Evolutionary conservation across 2,329 filamentous ascomycete genomes (phyloP).

Genomic region (Ascochyta rabiei): DNA sequence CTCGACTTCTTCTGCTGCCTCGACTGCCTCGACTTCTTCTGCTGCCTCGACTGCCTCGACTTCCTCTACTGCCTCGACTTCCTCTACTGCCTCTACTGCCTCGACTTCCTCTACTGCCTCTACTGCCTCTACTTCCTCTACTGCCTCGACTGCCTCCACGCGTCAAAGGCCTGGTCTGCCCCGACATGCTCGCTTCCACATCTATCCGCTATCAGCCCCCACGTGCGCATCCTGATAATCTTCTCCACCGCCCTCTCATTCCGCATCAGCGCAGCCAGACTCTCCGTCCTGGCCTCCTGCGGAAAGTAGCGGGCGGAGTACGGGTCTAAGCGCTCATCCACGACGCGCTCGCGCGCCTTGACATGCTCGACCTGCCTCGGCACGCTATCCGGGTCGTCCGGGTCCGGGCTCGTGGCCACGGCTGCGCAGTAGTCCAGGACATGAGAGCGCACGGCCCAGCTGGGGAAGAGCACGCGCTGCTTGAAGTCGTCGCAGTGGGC

Average conservation of each 20-base stretch:
- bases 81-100: too few species aligned
- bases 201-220: conserved; percentile 76
- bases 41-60: too few species aligned
- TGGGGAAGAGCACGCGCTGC: conserved; percentile 78
- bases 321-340: conserved; percentile 89
- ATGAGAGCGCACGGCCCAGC: conserved; percentile 83
- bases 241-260: conserved; percentile 78
- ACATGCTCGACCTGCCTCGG: conserved; percentile 73
- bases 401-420: conserved; percentile 86
- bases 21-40: too few species aligned
- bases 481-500: conserved; percentile 74
- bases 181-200: conserved; percentile 65
- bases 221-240: conserved; percentile 81
- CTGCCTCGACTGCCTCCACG: conserved; percentile 42
- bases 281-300: conserved; percentile 78
- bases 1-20: too few species aligned
- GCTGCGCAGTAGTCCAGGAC: conserved; percentile 87
- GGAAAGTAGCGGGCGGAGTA: conserved; percentile 87
- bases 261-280: conserved; percentile 72
- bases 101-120: too few species aligned
- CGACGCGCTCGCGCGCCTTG: conserved; percentile 71
- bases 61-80: too few species aligned
- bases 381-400: conserved; percentile 79
- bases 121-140: too few species aligned
- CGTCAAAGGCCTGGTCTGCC: conserved; percentile 46